Conservation (phyloP, 352 stramenopile genomes). For the Achlya hypogyna region DNA sequence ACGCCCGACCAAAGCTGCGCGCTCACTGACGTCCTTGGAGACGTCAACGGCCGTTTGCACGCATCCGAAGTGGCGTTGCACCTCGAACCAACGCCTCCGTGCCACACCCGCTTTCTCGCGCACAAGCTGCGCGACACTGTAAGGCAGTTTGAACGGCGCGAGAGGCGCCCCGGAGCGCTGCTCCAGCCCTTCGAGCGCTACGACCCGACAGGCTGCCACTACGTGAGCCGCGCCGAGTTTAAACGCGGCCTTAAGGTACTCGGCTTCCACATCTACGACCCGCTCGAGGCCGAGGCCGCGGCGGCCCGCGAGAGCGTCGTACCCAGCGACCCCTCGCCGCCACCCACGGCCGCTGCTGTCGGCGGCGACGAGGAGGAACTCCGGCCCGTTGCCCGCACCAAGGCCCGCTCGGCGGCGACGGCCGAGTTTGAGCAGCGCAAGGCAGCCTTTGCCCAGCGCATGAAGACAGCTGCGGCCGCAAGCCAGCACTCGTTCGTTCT, state of each 20-base stretch:
- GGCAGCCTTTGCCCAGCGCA: slow-evolving; percentile 58
- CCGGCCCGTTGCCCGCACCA: not conserved
- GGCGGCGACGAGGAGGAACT: not conserved
- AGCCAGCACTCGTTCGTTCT: slow-evolving; percentile 69
- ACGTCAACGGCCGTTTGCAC: slow-evolving; percentile 3
- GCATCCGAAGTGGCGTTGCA: slow-evolving; percentile 32
- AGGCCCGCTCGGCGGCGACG: slow-evolving; percentile 18
- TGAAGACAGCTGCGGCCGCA: slow-evolving; percentile 53
- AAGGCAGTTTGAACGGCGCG: slow-evolving; percentile 26
- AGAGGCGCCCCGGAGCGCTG: slow-evolving; percentile 21
- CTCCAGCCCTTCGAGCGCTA: slow-evolving; percentile 41
- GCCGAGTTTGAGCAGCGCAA: slow-evolving; percentile 65
- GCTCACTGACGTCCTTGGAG: slow-evolving; percentile 25
- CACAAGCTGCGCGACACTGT: slow-evolving; percentile 60
- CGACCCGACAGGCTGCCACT: slow-evolving; percentile 34
- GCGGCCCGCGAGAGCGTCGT: not conserved
- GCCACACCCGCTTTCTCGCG: slow-evolving; percentile 38
- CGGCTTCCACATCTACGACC: slow-evolving; percentile 61
- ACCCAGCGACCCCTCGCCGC: not conserved
- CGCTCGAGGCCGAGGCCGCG: slow-evolving; percentile 30
- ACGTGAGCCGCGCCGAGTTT: slow-evolving; percentile 52
- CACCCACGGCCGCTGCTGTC: not conserved
- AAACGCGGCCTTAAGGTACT: slow-evolving; percentile 46
- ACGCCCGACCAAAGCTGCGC: slow-evolving; percentile 25
- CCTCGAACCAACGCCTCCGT: slow-evolving; percentile 44